Conservation (phyloP, 2,329 filamentous ascomycete genomes). For the Trichophyton simii region DNA sequence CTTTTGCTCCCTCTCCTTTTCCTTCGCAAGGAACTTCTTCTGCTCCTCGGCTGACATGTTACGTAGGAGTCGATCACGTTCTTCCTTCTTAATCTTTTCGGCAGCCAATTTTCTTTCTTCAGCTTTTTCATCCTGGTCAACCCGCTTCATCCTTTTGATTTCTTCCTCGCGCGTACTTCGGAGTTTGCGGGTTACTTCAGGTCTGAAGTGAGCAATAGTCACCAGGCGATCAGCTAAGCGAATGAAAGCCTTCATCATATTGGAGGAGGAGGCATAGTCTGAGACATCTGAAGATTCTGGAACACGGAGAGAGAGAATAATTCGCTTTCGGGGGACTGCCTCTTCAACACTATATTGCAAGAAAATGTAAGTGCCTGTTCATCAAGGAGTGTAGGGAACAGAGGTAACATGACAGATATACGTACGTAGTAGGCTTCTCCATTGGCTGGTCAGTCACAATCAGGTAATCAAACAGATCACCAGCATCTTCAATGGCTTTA, state of each 20-base stretch:
- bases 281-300: constrained; percentile 58
- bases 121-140: constrained; percentile 58
- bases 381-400: neutral
- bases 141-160: constrained; percentile 64
- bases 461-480: constrained; percentile 71
- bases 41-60: constrained; percentile 68
- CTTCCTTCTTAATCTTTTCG: constrained; percentile 65
- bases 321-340: constrained; percentile 69
- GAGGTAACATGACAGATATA: constrained; percentile 12
- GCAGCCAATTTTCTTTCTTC: constrained; percentile 44
- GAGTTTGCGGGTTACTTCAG: constrained; percentile 79
- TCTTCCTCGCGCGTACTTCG: constrained; percentile 67
- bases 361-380: constrained; percentile 3
- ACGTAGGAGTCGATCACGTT: constrained; percentile 72
- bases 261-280: constrained; percentile 53
- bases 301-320: constrained; percentile 62
- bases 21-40: constrained; percentile 72
- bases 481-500: constrained; percentile 63
- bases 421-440: constrained; percentile 74
- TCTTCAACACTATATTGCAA: constrained; percentile 57
- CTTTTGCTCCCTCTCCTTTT: constrained; percentile 59
- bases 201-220: constrained; percentile 66
- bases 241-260: constrained; percentile 70
- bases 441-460: constrained; percentile 81
- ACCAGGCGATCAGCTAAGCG: constrained; percentile 75